Conservation (phyloP, 2,329 filamentous ascomycete species). For the Xylaria sp. region DNA sequence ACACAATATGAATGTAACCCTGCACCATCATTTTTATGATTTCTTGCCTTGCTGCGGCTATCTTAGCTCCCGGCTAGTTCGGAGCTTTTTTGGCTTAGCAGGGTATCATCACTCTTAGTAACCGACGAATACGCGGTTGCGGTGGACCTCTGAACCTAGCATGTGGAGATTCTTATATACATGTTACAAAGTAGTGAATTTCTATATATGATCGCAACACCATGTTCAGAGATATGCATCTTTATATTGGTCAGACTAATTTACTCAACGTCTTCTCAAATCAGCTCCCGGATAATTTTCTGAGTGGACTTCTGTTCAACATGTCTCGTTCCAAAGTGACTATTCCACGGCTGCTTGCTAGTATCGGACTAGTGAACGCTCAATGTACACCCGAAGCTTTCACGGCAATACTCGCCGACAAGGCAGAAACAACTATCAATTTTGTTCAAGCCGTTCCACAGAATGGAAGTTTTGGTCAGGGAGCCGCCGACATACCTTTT, state of each 20-base stretch:
- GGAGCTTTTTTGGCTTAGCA: neutral
- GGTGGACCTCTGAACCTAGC: conserved; percentile 8
- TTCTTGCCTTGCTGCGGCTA: neutral
- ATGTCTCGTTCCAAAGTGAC: conserved; percentile 32
- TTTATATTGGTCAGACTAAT: neutral
- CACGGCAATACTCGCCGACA: conserved; percentile 37
- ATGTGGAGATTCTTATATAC: neutral
- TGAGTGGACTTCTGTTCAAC: neutral
- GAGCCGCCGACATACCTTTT: conserved; percentile 36
- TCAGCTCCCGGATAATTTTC: neutral
- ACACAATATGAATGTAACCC: neutral
- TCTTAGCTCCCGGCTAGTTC: neutral
- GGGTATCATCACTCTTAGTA: neutral
- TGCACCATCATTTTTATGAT: neutral
- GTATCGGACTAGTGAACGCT: conserved; percentile 26
- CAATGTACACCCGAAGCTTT: conserved; percentile 43
- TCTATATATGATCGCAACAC: conserved; percentile 9
- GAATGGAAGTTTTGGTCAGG: conserved; percentile 44
- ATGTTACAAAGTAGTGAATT: too few relatives aligned
- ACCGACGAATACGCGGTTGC: neutral
- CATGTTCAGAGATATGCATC: neutral
- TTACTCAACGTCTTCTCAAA: neutral
- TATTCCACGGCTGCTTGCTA: conserved; percentile 31
- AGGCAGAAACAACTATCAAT: conserved; percentile 40
- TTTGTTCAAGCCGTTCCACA: conserved; percentile 41